Evolutionary conservation across 2,329 filamentous ascomycete genomes (phyloP).

Genomic region (Coniochaeta sp.): DNA sequence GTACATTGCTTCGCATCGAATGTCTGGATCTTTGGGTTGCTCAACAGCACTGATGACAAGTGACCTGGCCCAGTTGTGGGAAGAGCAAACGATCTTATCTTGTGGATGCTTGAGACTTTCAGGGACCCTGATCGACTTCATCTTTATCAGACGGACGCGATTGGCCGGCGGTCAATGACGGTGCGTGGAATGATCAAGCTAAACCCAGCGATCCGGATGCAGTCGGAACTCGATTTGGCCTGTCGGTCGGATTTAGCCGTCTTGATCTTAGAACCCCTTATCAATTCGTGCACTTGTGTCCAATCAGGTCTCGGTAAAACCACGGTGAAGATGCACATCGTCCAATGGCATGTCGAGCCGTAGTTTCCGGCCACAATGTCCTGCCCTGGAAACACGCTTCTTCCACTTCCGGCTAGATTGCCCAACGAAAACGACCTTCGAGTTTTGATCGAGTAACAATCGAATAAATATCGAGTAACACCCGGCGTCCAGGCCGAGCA

Average conservation of each 20-base stretch:
- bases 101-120: background rate
- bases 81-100: background rate
- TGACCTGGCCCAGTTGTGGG: background rate
- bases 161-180: background rate
- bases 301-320: background rate
- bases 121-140: background rate
- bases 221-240: background rate
- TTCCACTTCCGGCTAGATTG: background rate
- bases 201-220: background rate
- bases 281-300: slow-evolving; percentile 1
- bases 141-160: background rate
- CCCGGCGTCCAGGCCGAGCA: background rate
- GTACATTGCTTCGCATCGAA: background rate
- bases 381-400: background rate
- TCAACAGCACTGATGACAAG: background rate
- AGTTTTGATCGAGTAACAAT: slow-evolving; percentile 41
- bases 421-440: slow-evolving; percentile 12
- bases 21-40: background rate
- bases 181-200: background rate
- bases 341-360: too few species aligned
- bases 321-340: background rate
- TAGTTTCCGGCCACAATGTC: too few species aligned
- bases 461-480: slow-evolving; percentile 28
- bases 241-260: background rate
- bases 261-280: background rate